A percentile compares a stretch with the other conserved stretches of the same genome.
Evolutionary conservation across 148 eudicot species (phyloP).

Genomic region (Polygonum maritimum): DNA sequence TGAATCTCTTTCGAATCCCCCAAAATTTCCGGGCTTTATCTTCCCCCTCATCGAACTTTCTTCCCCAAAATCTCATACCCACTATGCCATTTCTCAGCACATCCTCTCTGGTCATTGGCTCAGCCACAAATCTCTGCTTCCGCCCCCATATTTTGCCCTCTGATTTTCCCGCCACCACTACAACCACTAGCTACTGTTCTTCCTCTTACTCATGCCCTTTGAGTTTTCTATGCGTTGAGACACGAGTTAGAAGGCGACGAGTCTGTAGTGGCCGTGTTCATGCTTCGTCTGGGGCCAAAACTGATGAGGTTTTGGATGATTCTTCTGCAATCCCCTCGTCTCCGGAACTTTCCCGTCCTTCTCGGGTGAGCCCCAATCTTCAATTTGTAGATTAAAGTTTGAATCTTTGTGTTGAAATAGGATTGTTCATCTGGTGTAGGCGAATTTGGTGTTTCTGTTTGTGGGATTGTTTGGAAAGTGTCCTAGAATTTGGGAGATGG

Average conservation of each 20-base stretch:
- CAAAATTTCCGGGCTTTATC: neutral
- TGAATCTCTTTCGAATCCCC: neutral
- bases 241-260: constrained; percentile 17
- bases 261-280: constrained; percentile 15
- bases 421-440: neutral
- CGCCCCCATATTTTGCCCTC: constrained; percentile 24
- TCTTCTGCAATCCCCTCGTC: neutral
- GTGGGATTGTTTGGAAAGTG: no score
- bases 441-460: neutral
- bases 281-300: constrained; percentile 30
- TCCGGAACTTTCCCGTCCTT: constrained; percentile 19
- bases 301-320: constrained; percentile 27
- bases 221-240: constrained; percentile 13
- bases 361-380: constrained; percentile 45
- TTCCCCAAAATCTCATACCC: neutral
- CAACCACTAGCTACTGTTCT: neutral
- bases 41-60: neutral
- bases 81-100: constrained; percentile 36
- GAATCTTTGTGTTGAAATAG: neutral
- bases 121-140: constrained; percentile 26
- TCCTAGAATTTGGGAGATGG: no score
- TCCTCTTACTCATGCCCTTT: constrained; percentile 14
- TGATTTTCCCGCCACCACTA: constrained; percentile 13
- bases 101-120: constrained; percentile 35
- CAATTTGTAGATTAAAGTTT: neutral